Evolutionary conservation across 2,329 filamentous ascomycete genomes (phyloP), one percentile per base, ranked within the genome.

Genomic region (Alternaria conjuncta): DNA sequence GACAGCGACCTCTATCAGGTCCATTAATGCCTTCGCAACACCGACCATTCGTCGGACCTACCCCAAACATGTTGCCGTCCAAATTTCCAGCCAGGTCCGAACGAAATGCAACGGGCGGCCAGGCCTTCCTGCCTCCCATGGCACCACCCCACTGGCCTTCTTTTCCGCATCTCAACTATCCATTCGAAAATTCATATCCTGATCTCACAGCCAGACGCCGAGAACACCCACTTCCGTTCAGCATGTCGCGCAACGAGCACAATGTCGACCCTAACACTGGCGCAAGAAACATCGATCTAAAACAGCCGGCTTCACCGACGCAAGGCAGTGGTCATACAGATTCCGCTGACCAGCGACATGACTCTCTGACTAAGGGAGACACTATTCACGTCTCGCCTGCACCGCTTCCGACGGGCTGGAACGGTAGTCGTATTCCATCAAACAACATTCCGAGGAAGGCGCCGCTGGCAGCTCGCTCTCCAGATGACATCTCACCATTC

Each of bases 21-120:
- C 18, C 50, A 41, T 2, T 11, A n/a, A 57, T 20, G 30, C 12
- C 11, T 20, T 15, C 23, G 9, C 54, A 51, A 50, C 41, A 51
- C n/a, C 25, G 6, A 20, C n/a, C 15, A 41, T 44, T 55, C 15
- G 26, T 45, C 26, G 44, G 2, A 7, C 45, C 50, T 59, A 18
- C 57, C 20, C 45, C 59, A 41, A 65, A 62, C 26, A 65, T 65
- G 59, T 20, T 62, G 15, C 45, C 59, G 10, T 15, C 20, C 11
- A 50, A 55, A 4, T 2, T 32, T 4, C 4, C 55, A 53, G 12
- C 4, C 15, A 50, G 18, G 15, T 32, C 9, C 10, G 28, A 13
- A 2, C 13, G 32, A 28, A 26, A n/a, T 5, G 18, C 45, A 43
- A 11, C 20, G n/a, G 23, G 32, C 15, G 18, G 4, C 20, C 25